Conservation (phyloP, 495 filamentous ascomycete genomes). For the Durotheca rogersii region DNA sequence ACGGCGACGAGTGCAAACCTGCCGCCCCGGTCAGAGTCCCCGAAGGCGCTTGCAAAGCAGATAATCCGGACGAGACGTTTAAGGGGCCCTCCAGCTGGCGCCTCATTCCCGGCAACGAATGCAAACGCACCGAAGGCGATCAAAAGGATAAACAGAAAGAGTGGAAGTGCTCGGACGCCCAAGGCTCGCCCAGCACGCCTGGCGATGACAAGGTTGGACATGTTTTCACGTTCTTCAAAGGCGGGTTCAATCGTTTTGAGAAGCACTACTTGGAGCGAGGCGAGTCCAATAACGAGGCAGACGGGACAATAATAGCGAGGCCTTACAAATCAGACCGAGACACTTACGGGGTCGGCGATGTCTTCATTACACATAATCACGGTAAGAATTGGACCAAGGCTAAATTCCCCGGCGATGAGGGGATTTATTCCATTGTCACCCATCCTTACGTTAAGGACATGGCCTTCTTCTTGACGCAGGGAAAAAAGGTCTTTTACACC, state of each 20-base stretch:
- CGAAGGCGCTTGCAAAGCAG: slow-evolving; percentile 64
- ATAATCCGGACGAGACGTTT: slow-evolving; percentile 63
- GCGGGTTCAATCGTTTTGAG: slow-evolving; percentile 57
- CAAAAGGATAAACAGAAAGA: slow-evolving; percentile 63
- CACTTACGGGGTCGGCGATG: slow-evolving; percentile 39
- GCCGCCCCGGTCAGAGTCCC: slow-evolving; percentile 55
- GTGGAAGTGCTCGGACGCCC: slow-evolving; percentile 52
- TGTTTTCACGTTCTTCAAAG: slow-evolving; percentile 58
- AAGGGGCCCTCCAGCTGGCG: slow-evolving; percentile 86
- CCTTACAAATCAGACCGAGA: slow-evolving; percentile 54
- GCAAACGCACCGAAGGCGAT: slow-evolving; percentile 58
- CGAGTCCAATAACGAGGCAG: slow-evolving; percentile 58
- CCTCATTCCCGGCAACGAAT: slow-evolving; percentile 87
- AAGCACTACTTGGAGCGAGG: slow-evolving; percentile 81
- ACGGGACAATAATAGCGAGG: slow-evolving; percentile 85
- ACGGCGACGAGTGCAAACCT: slow-evolving; percentile 59
- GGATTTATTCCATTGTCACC: slow-evolving; percentile 66
- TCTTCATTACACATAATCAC: slow-evolving; percentile 76
- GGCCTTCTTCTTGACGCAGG: slow-evolving; percentile 78
- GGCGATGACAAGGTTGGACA: slow-evolving; percentile 61
- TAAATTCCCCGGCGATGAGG: slow-evolving; percentile 59
- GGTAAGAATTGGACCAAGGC: slow-evolving; percentile 72
- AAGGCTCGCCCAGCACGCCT: slow-evolving; percentile 40
- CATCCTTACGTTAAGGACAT: slow-evolving; percentile 77
- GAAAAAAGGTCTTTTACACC: slow-evolving; percentile 71